phyloP scores from a whole-genome alignment of 75 land plant species.

The Chamaecyparis obtusa region DNA sequence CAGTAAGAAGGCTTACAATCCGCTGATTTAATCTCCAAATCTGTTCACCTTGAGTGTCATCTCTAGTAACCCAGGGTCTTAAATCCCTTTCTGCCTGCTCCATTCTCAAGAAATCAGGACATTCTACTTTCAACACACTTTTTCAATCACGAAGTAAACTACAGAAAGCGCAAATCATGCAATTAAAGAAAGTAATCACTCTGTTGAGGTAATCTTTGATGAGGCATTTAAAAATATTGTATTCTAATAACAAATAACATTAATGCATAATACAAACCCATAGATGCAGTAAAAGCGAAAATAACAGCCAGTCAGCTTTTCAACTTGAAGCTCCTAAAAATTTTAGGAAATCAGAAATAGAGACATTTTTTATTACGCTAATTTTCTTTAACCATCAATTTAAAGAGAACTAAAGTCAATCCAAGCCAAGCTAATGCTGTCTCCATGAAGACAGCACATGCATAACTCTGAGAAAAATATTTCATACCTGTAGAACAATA shows the following conservation, averaged over 20 bases:
- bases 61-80: slow-evolving; percentile 75
- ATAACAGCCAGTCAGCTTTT: not conserved
- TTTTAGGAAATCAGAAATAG: not conserved
- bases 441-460: slow-evolving; percentile 2
- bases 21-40: slow-evolving; percentile 84
- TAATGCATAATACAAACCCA: not conserved
- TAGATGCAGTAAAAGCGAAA: not conserved
- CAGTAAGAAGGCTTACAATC: slow-evolving; percentile 70
- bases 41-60: slow-evolving; percentile 53
- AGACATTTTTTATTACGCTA: not conserved
- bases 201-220: not conserved
- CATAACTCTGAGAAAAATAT: not conserved
- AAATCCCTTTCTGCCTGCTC: slow-evolving; percentile 81
- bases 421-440: not conserved
- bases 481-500: slow-evolving; percentile 71
- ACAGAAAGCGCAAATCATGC: not conserved
- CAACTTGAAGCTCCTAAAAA: not conserved
- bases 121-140: not conserved
- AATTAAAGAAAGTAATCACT: not conserved
- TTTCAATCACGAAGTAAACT: not conserved
- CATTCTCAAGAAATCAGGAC: not conserved
- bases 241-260: not conserved
- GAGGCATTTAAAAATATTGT: no score
- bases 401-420: not conserved
- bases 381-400: not conserved